Evolutionary conservation across 2,329 filamentous ascomycete species (phyloP).

Genomic region (Fusarium torreyae): DNA sequence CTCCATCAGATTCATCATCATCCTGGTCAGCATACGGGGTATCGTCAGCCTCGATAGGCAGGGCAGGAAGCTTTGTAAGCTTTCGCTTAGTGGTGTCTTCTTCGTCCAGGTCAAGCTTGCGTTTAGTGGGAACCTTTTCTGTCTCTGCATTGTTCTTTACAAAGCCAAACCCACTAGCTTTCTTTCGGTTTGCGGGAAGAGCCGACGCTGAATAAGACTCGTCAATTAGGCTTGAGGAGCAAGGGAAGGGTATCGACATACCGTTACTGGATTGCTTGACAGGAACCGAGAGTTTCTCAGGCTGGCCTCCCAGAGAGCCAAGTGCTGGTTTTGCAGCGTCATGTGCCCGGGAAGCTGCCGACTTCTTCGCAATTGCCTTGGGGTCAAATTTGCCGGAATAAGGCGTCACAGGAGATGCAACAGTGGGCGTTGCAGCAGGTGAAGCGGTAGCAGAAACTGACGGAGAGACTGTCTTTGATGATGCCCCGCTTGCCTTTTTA

Average conservation of each 20-base stretch:
- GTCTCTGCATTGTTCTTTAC: slow-evolving; percentile 75
- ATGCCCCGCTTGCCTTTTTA: slow-evolving; percentile 72
- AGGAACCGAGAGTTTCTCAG: slow-evolving; percentile 53
- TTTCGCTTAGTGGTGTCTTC: slow-evolving; percentile 90
- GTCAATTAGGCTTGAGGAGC: slow-evolving; percentile 44
- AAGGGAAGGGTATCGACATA: slow-evolving; percentile 47
- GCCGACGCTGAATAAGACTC: slow-evolving; percentile 60
- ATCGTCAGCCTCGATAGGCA: slow-evolving; percentile 76
- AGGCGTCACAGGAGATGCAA: slow-evolving; percentile 67
- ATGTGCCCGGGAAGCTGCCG: slow-evolving; percentile 71
- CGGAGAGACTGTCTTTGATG: slow-evolving; percentile 64
- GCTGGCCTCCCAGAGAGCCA: slow-evolving; percentile 62
- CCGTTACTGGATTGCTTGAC: slow-evolving; percentile 56
- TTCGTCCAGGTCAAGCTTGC: slow-evolving; percentile 87
- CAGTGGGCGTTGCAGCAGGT: slow-evolving; percentile 62
- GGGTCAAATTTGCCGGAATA: slow-evolving; percentile 89
- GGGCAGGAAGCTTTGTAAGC: slow-evolving; percentile 88
- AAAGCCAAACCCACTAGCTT: slow-evolving; percentile 88
- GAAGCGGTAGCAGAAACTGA: slow-evolving; percentile 66
- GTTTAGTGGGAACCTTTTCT: slow-evolving; percentile 78
- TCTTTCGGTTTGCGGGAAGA: slow-evolving; percentile 77
- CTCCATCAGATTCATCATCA: slow-evolving; percentile 80
- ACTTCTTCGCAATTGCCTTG: slow-evolving; percentile 87
- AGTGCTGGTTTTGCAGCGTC: slow-evolving; percentile 65
- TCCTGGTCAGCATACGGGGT: slow-evolving; percentile 74